phyloP scores from a whole-genome alignment of 1,139 yeast species.

The Geotrichum carabidarum region DNA sequence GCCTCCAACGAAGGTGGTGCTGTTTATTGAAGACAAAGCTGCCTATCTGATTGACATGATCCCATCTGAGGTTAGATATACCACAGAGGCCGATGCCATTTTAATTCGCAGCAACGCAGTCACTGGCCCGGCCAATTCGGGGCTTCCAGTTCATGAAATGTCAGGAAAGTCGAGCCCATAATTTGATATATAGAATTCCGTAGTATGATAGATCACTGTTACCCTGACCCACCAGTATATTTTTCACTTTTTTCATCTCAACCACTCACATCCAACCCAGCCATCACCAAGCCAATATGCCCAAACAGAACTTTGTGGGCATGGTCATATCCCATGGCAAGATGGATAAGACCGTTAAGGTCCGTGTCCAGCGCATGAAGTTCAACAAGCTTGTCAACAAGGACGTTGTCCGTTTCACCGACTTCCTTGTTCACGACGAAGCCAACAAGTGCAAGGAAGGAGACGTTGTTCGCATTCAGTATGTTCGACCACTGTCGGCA shows the following conservation, averaged over 20 bases:
- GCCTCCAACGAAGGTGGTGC: constrained; percentile 63
- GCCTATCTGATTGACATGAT: constrained; percentile 48
- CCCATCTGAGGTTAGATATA: constrained; percentile 51
- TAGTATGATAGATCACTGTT: not conserved
- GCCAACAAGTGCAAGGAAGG: constrained; percentile 90
- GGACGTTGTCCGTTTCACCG: constrained; percentile 72
- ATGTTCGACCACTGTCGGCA: constrained; percentile 79
- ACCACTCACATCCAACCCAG: not conserved
- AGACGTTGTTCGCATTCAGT: constrained; percentile 88
- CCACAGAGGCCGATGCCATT: constrained; percentile 53
- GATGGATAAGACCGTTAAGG: constrained; percentile 93
- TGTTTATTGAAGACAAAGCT: constrained; percentile 59
- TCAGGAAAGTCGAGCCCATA: not conserved
- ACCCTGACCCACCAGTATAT: not conserved
- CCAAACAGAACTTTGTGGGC: constrained; percentile 85
- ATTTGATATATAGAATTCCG: not conserved
- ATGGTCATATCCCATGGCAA: constrained; percentile 93
- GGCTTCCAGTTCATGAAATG: constrained; percentile 4
- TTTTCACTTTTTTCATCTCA: constrained; percentile 6
- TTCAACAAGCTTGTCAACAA: constrained; percentile 70
- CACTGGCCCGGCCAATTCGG: not conserved
- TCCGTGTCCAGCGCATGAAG: constrained; percentile 58
- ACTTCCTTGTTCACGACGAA: constrained; percentile 90
- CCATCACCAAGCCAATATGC: constrained; percentile 45
- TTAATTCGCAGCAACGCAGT: constrained; percentile 35